Evolutionary conservation across 179 eudicot genomes (phyloP), one percentile per base, ranked within the genome.

Genomic region (Nepenthes alata): DNA sequence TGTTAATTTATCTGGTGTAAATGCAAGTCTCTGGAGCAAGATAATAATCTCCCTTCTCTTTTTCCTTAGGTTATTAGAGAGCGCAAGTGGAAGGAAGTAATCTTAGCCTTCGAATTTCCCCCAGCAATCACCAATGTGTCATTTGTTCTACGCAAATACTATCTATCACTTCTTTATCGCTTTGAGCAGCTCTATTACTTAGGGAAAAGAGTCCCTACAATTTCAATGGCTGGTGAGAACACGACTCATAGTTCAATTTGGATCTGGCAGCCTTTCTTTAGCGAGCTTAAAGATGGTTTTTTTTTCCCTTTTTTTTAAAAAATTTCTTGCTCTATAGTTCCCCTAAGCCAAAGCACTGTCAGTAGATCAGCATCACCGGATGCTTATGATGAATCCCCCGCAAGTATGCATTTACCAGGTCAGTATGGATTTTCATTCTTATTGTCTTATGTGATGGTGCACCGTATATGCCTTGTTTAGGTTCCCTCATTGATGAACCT

Each of bases 121-220:
- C 51, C 81, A 53, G 70, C 87, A 14, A 70, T 81, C 45, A 78
- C 80, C 41, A 79, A 79, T 64, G 80, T 72, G 34, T 88, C 95
- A 37, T 90, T 88, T 75, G 75, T 73, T 59, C 64, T 85, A 11
- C 78, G 95, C 60, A 90, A 76, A 68, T 73, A 75, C 63, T 90
- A 90, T 57, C 61, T 80, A 16, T 82, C 94, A 6, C 66, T 83
- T 75, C 88, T 90, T 49, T 83, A 80, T 74, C 90, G 81, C 73
- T 90, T 87, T 67, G 97, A 90, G 87, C 93, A 88, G 73, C 85
- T 77, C 55, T 90, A 85, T 71, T 88, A 74, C 72, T 78, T 81
- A 58, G 70, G 75, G 69, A 90, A 76, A 75, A 74, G 73, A 64
- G 67, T 63, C 51, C 80, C 83, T 61, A 60, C 80, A n/a, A 54